Base-by-base conservation (phyloP, 352 stramenopile genomes). In the Saprolegnia parasitica region DNA sequence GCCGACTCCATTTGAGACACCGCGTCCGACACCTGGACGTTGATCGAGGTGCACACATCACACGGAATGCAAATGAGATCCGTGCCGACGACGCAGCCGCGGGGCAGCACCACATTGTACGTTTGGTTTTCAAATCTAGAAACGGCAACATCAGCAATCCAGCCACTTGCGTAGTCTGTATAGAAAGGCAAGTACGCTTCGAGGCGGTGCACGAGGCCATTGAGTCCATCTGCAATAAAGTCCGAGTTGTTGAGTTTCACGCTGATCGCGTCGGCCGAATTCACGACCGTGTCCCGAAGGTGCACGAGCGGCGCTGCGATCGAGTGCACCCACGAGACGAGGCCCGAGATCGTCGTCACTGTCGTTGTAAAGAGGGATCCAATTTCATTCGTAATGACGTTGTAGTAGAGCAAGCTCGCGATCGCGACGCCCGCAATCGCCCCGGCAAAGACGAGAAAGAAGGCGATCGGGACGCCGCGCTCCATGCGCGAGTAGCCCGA, bases 401-500 rank as follows among this genome's bases (percentile, higher is more conserved):
- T 80, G n/a, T 82, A 79, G 70, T 89, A 89, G 54, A 88, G 66
- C 39, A 88, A 74, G 0, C 81, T 74, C 3, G 76, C 78, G 20
- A 77, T 76, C 0, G 80, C 81, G 0, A 86, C 77, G 0, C 56
- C 78, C 0, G 83, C 47, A 21, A 91, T 74, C n/a, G 74, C 81
- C 15, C 80, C 67, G 0, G 76, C 65, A 39, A 91, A 91, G 23
- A 89, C 49, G 13, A 88, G 24, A 68, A 83, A 91, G 61, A 89
- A 88, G 0, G 87, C 54, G 56, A 89, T 29, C 1, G 83, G 83
- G 40, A 80, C 56, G 56, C 88, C 84, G 67, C 87, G 88, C 58
- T 91, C 72, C 72, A 82, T 78, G 67, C 76, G 86, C 20, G 78
- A 81, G 78, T 91, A 91, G 20, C 83, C 83, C 4, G 79, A 79